Base-by-base conservation (phyloP, 495 filamentous ascomycete genomes). In the Daldinia grandis region DNA sequence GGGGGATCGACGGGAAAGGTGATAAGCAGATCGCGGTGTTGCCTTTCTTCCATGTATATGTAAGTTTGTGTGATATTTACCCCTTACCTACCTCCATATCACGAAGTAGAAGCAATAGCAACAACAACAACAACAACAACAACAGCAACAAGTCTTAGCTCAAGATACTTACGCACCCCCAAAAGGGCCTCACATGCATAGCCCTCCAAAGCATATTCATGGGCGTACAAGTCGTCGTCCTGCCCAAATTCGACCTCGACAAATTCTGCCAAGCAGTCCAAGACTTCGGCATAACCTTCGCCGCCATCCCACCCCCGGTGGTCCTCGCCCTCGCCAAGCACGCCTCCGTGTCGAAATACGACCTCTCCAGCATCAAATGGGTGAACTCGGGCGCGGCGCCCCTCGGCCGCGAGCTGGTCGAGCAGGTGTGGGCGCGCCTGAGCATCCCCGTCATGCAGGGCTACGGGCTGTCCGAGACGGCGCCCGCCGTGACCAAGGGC, bases 11-110 rank as follows among this genome's bases (percentile, higher is more conserved):
- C 76, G 87, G 87, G 0, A 80, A 87, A 44, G 90, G 91, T 1
- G 93, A 96, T 73, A 87, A 83, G 19, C 76, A 95, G 19, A 73
- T 98, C 42, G 93, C 90, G 1, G 90, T 98, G 64, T 74, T 98
- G n/a, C 86, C 95, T 0, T 97, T 99, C 76, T 98, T 94, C 80
- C 95, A 98, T 78, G 95, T 90, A 65, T 98, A 97, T 47, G 92
- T 92, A 78, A 73, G 69, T n/a, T n/a, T n/a, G n/a, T n/a, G n/a
- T 63, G 5, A 30, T 51, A 55, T 4, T 35, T 55, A 33, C 2
- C 17, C 7, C 14, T 24, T 51, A 51, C 25, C 49, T 14, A 6
- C 19, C 47, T 27, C 33, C 9, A 35, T 35, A 38, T 40, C 37
- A 25, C 2, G 19, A 25, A 4, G 44, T 1, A 24, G 24, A 50